phyloP scores from a whole-genome alignment of 257 asterid genomes.

The Parsonsia alboflavescens region DNA sequence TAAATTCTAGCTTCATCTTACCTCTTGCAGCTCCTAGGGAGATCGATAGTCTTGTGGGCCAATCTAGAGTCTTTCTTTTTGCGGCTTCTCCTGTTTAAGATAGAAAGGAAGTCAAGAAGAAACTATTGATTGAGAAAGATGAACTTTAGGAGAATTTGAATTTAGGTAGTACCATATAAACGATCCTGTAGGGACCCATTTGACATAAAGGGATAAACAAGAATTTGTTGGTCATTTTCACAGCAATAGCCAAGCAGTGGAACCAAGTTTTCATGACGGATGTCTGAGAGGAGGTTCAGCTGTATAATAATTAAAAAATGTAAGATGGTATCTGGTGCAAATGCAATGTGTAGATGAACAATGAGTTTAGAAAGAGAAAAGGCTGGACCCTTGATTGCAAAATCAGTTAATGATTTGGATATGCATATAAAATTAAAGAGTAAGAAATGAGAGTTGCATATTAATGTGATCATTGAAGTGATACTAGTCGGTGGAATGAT shows the following conservation, averaged over 20 bases:
- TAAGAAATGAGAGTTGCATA: neutral
- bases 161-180: conserved; percentile 53
- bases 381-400: neutral
- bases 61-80: conserved; percentile 72
- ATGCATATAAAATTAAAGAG: neutral
- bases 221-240: conserved; percentile 90
- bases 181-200: conserved; percentile 90
- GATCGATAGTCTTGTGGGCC: conserved; percentile 85
- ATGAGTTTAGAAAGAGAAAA: neutral
- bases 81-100: conserved; percentile 68
- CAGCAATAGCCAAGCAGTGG: conserved; percentile 82
- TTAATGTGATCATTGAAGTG: neutral
- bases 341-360: neutral
- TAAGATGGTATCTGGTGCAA: conserved; percentile 10
- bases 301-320: conserved; percentile 30
- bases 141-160: conserved; percentile 9
- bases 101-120: conserved; percentile 16
- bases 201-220: conserved; percentile 91
- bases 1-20: conserved; percentile 13
- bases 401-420: neutral
- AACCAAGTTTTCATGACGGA: conserved; percentile 71
- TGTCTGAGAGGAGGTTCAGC: conserved; percentile 75
- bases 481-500: neutral
- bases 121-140: conserved; percentile 13
- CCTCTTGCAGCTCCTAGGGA: conserved; percentile 96